Evolutionary conservation across 305 asterid genomes (phyloP).

Genomic region (Solanum hybrid): DNA sequence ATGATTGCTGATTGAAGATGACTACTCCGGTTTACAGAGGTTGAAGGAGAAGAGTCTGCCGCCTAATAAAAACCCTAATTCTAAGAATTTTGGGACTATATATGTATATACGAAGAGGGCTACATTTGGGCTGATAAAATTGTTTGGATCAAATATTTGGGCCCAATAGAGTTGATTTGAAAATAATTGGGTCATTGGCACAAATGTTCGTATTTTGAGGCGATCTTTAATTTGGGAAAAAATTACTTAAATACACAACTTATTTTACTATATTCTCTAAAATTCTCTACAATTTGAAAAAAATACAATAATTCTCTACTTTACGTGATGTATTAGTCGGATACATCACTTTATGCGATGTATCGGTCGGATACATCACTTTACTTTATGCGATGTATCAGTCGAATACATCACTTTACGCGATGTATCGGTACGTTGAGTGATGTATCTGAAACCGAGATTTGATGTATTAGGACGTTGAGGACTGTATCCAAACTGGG

Average conservation of each 20-base stretch:
- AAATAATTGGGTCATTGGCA: not conserved
- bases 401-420: no score
- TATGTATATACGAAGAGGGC: not conserved
- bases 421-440: no score
- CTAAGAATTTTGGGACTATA: not conserved
- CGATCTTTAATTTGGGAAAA: not conserved
- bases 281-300: not conserved
- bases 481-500: not conserved
- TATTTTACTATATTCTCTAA: no score
- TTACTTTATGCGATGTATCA: no score
- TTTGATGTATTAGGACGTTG: not conserved
- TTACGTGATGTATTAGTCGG: not conserved
- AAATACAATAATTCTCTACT: not conserved
- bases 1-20: conserved; percentile 40
- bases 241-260: no score
- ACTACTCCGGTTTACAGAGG: conserved; percentile 13
- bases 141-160: not conserved
- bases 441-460: not conserved
- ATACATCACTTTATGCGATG: not conserved
- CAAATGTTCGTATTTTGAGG: not conserved
- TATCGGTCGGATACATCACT: not conserved
- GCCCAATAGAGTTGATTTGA: not conserved
- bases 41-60: conserved; percentile 8
- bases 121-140: not conserved
- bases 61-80: conserved; percentile 37